These are phyloP conservation scores for Pythium angustatum DNA, from an alignment of 352 stramenopile genomes.

Conservation along the genomic window DNA sequence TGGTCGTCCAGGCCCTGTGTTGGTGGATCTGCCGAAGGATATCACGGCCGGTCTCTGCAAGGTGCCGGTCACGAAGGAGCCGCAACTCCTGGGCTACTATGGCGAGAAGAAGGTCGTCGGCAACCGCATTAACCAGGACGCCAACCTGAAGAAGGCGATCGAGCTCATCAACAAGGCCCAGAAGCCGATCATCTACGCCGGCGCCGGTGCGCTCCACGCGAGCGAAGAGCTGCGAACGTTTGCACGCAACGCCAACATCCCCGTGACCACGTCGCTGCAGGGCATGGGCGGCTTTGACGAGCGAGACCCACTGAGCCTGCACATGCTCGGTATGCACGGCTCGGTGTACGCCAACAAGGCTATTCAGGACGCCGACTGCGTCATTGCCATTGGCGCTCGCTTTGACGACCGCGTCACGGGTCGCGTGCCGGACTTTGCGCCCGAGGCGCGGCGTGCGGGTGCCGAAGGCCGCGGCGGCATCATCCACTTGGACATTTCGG, in stretches of 20 bases:
- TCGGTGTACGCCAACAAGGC: constrained; percentile 96
- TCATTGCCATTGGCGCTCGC: constrained; percentile 93
- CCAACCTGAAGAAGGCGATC: constrained; percentile 64
- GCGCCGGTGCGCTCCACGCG: constrained; percentile 88
- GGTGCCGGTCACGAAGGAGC: constrained; percentile 65
- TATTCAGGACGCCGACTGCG: constrained; percentile 94
- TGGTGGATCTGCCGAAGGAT: constrained; percentile 96
- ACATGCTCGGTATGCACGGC: constrained; percentile 97
- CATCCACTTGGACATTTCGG: constrained; percentile 95
- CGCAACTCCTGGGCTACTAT: constrained; percentile 85
- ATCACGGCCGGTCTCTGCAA: constrained; percentile 86
- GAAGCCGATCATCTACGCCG: constrained; percentile 95
- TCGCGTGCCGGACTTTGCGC: constrained; percentile 91
- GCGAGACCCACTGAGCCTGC: constrained; percentile 91
- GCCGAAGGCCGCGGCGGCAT: constrained; percentile 92
- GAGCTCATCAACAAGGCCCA: constrained; percentile 94
- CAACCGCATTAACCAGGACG: constrained; percentile 81
- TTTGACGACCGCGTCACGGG: constrained; percentile 97
- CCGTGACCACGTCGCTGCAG: constrained; percentile 94
- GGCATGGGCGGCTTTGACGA: constrained; percentile 95
- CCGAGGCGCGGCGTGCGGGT: constrained; percentile 89
- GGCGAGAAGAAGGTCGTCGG: constrained; percentile 79
- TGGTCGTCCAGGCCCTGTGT: constrained; percentile 92
- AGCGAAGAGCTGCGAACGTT: constrained; percentile 90
- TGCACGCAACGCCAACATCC: constrained; percentile 93